These are phyloP conservation scores for Sporisorium iseilematis-ciliati DNA, from an alignment of 1,284 basidiomycete species.

Conservation along the genomic window DNA sequence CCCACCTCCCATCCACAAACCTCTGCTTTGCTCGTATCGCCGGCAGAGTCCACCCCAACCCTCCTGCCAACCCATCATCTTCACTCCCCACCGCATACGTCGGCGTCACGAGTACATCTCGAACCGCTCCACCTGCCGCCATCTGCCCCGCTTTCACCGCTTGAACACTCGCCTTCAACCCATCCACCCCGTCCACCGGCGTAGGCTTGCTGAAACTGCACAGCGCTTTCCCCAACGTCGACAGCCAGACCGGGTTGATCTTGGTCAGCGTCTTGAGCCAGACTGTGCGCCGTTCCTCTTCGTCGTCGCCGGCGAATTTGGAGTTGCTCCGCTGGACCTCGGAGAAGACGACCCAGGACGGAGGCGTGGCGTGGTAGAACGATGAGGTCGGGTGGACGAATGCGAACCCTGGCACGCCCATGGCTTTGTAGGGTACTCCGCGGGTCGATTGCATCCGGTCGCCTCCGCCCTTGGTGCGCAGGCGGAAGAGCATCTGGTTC, in stretches of 20 bases:
- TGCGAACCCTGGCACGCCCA: conserved; percentile 82
- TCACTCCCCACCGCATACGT: conserved; percentile 64
- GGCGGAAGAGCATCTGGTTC: conserved; percentile 38
- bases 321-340: conserved; percentile 72
- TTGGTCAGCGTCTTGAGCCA: conserved; percentile 65
- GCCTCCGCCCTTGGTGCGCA: conserved; percentile 71
- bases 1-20: conserved; percentile 62
- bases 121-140: conserved; percentile 12
- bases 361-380: conserved; percentile 79
- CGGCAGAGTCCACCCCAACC: conserved; percentile 65
- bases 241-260: conserved; percentile 90
- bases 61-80: conserved; percentile 52
- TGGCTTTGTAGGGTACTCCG: conserved; percentile 85
- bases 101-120: conserved; percentile 61
- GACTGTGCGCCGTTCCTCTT: conserved; percentile 29
- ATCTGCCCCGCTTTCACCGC: conserved; percentile 33
- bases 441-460: conserved; percentile 80
- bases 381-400: conserved; percentile 92
- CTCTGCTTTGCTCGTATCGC: conserved; percentile 60
- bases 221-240: conserved; percentile 80
- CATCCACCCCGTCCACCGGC: conserved; percentile 26
- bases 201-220: conserved; percentile 88
- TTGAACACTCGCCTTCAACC: conserved; percentile 26
- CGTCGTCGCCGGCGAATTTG: conserved; percentile 67
- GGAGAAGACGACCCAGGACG: conserved; percentile 87